phyloP scores from a whole-genome alignment of 176 grass and related monocot species.

The Oryza meyeriana region DNA sequence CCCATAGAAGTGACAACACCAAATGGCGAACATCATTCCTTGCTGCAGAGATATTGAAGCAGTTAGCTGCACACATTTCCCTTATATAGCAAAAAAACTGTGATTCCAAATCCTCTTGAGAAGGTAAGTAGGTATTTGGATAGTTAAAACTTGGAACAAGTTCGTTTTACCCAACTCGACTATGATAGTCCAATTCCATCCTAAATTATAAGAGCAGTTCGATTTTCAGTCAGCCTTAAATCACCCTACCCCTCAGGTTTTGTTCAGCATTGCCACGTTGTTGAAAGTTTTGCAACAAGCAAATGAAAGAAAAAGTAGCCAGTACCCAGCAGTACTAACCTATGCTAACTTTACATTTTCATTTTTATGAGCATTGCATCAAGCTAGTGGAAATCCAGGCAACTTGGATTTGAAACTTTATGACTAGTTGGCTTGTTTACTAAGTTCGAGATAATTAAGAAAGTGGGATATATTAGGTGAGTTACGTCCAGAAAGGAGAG shows the following conservation, averaged over 20 bases:
- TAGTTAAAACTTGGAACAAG: not conserved
- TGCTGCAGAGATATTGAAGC: slow-evolving; percentile 50
- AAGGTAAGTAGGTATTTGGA: not conserved
- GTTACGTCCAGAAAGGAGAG: not conserved
- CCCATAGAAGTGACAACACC: slow-evolving; percentile 77
- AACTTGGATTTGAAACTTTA: not conserved
- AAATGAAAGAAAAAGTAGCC: not conserved
- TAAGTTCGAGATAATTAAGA: not conserved
- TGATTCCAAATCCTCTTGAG: not conserved
- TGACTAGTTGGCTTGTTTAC: not conserved
- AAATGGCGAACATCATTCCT: slow-evolving; percentile 62
- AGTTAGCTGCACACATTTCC: not conserved
- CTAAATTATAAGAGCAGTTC: not conserved
- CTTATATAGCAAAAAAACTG: not conserved
- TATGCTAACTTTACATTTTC: not conserved
- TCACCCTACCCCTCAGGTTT: not conserved
- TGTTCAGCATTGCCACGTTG: too few relatives aligned
- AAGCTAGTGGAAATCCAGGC: not conserved
- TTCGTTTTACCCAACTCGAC: not conserved
- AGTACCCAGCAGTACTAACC: not conserved
- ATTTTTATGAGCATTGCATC: not conserved
- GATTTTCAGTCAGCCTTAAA: not conserved
- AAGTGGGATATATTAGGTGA: not conserved
- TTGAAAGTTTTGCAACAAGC: too few relatives aligned
- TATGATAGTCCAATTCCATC: not conserved